Evolutionary conservation across 495 filamentous ascomycete genomes (phyloP), one percentile per base, ranked within the genome.

Genomic region (Rhizodiscina lignyota): DNA sequence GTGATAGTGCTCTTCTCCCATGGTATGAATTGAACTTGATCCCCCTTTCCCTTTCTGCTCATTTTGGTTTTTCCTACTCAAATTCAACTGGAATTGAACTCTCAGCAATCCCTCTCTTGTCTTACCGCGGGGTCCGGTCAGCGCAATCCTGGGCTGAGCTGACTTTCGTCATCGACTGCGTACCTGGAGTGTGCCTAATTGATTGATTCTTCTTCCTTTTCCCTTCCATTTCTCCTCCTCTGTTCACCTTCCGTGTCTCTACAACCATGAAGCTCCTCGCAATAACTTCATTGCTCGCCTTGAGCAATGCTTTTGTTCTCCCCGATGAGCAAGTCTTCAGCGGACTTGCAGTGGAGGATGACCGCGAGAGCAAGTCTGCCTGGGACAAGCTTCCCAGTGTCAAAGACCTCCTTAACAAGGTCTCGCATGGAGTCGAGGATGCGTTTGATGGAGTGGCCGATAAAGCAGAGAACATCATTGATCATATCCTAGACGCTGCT

Each of bases 241-340:
- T 21, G 20, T 1, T 32, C 4, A 18, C 13, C 27, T 29, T 4
- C 11, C 8, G 6, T 33, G 30, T 8, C 6, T 11, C 6, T 17
- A 13, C 24, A 13, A 34, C n/a, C 8, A 36, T 30, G 33, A 21
- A 24, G 33, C 8, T 23, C 20, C 21, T 10, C 17, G 10, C 30
- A 5, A 10, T 10, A 16, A 5, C 23, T 5, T 12, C 20, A 20
- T 17, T 23, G 8, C 8, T 17, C 33, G 33, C 33, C 21, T 5
- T 24, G 5, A 19, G 33, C 33, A 19, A 16, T 5, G 33, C 33
- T 11, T 35, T 21, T 11, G 20, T 35, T 11, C 6, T 35, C 8
- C 33, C 33, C 33, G 21, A 35, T 8, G 17, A 35, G 20, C 33
- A 35, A 10, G 21, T 35, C 20, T 12, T 35, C 33, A 24, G 23